These are phyloP conservation scores for Rhodosporidiobolus sp. DNA, from an alignment of 768 basidiomycete species.

Conservation along the genomic window DNA sequence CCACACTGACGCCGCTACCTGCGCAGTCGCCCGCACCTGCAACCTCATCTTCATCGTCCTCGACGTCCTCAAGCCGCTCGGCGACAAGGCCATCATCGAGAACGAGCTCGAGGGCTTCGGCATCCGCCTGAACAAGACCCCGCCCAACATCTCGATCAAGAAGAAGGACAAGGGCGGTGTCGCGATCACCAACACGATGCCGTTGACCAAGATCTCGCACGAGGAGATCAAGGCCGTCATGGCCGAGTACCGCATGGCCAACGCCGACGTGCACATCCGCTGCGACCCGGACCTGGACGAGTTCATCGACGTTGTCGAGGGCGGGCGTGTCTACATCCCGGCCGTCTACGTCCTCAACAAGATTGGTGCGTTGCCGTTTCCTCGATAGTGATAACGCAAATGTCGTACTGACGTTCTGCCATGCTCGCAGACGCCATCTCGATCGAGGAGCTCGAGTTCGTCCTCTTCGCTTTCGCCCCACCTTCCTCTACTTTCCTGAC, in stretches of 20 bases:
- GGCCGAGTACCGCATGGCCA: conserved; percentile 81
- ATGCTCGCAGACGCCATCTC: conserved; percentile 93
- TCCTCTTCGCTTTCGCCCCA: conserved; percentile 57
- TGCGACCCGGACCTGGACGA: conserved; percentile 93
- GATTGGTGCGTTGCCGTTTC: conserved; percentile 51
- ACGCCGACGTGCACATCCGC: conserved; percentile 86
- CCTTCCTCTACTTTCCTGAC: background rate
- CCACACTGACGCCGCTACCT: conserved; percentile 16
- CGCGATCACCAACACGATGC: conserved; percentile 93
- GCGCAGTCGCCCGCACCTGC: conserved; percentile 87
- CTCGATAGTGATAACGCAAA: too few relatives aligned
- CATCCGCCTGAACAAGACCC: conserved; percentile 78
- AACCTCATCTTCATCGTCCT: conserved; percentile 98
- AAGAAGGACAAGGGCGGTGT: conserved; percentile 77
- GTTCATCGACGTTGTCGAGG: conserved; percentile 94
- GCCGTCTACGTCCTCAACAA: conserved; percentile 82
- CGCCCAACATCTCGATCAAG: conserved; percentile 67
- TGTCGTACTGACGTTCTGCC: too few relatives aligned
- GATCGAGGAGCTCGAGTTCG: conserved; percentile 83
- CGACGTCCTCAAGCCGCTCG: conserved; percentile 96
- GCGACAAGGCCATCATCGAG: conserved; percentile 75
- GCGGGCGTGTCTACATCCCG: conserved; percentile 93
- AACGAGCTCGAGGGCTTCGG: conserved; percentile 92
- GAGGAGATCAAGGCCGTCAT: conserved; percentile 94
- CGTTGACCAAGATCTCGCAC: conserved; percentile 88